These are phyloP conservation scores for Ophiognomonia clavigignenti-juglandacearum DNA, from an alignment of 2,329 filamentous ascomycete genomes.

Conservation along the genomic window DNA sequence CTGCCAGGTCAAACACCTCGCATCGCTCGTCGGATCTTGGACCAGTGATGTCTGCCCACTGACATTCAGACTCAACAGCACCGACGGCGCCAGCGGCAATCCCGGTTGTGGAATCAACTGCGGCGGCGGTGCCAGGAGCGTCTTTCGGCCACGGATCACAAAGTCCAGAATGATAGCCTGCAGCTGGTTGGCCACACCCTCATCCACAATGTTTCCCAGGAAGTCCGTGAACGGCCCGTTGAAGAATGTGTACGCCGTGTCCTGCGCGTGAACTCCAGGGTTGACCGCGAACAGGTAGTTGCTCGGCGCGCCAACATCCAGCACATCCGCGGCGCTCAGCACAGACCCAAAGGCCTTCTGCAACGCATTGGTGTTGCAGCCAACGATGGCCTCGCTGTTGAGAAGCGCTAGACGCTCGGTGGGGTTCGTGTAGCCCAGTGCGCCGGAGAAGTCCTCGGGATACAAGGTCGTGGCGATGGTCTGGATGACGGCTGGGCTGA, in stretches of 20 bases:
- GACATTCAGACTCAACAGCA: too few species aligned
- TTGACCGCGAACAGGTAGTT: background rate
- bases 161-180: rapidly evolving
- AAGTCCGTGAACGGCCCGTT: background rate
- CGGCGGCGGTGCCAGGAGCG: too few species aligned
- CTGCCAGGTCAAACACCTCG: too few species aligned
- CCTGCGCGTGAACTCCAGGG: background rate
- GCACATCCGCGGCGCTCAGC: background rate
- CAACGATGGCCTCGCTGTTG: background rate
- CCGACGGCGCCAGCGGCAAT: too few species aligned
- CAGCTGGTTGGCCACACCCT: background rate
- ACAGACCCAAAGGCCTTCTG: background rate
- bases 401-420: background rate
- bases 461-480: background rate
- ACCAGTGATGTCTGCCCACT: too few species aligned
- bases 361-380: background rate
- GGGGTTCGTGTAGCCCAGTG: background rate
- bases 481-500: background rate
- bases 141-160: background rate
- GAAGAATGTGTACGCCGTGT: background rate
- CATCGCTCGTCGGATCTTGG: too few species aligned
- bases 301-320: background rate
- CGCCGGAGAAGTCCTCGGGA: background rate
- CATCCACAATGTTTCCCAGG: background rate
- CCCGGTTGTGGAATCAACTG: too few species aligned